Evolutionary conservation across 768 basidiomycete species (phyloP).

Genomic region (Boletus reticuloceps): DNA sequence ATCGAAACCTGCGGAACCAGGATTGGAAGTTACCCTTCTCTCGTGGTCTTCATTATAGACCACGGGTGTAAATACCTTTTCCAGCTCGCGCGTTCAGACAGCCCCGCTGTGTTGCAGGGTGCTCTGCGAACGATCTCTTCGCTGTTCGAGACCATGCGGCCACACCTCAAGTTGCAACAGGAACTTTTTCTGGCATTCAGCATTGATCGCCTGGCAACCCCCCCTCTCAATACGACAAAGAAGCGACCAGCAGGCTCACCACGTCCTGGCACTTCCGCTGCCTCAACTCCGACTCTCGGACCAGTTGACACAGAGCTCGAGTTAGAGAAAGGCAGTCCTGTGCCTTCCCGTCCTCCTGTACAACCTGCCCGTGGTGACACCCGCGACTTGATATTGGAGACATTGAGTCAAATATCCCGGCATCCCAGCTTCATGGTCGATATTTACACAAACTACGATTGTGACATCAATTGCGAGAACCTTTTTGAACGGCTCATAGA

Average conservation of each 20-base stretch:
- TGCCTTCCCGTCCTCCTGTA: slow-evolving; percentile 57
- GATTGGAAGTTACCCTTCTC: slow-evolving; percentile 74
- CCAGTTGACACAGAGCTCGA: slow-evolving; percentile 40
- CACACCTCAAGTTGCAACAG: slow-evolving; percentile 87
- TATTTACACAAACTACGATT: slow-evolving; percentile 94
- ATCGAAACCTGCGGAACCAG: slow-evolving; percentile 80
- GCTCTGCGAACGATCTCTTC: slow-evolving; percentile 85
- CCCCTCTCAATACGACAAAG: slow-evolving; percentile 35
- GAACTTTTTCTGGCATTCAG: slow-evolving; percentile 94
- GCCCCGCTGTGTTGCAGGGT: slow-evolving; percentile 71
- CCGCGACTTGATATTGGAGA: slow-evolving; percentile 87
- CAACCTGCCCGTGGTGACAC: slow-evolving; percentile 84
- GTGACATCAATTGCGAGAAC: slow-evolving; percentile 95
- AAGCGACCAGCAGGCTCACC: slow-evolving; percentile 43
- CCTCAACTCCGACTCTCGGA: slow-evolving; percentile 42
- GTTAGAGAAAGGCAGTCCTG: slow-evolving; percentile 45
- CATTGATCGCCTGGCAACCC: slow-evolving; percentile 82
- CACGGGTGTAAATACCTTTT: slow-evolving; percentile 95
- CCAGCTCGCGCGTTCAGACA: slow-evolving; percentile 92
- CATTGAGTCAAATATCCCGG: slow-evolving; percentile 74
- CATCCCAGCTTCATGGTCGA: slow-evolving; percentile 94
- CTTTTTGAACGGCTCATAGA: slow-evolving; percentile 86
- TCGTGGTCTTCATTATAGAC: slow-evolving; percentile 77
- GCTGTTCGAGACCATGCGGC: slow-evolving; percentile 83
- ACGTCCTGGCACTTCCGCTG: slow-evolving; percentile 48